Evolutionary conservation across 1,139 yeast genomes (phyloP).

Genomic region (Kodamaea fungicola): DNA sequence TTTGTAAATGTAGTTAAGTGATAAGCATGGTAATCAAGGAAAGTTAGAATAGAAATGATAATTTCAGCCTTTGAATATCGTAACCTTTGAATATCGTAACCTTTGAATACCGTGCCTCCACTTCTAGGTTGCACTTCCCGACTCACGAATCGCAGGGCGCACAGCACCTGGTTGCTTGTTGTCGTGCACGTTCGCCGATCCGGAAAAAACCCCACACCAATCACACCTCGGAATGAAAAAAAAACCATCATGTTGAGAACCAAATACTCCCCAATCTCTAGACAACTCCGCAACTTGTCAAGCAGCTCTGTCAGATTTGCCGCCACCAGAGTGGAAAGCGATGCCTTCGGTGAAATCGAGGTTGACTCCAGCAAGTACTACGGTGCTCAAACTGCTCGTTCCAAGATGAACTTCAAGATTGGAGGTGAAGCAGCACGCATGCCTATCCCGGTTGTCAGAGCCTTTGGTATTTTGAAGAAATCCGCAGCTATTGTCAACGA

Average conservation of each 20-base stretch:
- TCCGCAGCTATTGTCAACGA: constrained; percentile 93
- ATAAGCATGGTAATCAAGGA: no score
- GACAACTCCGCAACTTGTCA: constrained; percentile 24
- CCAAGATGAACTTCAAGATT: constrained; percentile 88
- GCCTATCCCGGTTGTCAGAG: constrained; percentile 87
- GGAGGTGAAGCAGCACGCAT: constrained; percentile 87
- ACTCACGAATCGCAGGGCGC: no score
- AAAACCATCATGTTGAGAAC: constrained; percentile 2
- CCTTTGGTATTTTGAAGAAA: constrained; percentile 91
- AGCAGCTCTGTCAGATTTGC: constrained; percentile 19
- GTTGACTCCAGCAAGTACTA: constrained; percentile 85
- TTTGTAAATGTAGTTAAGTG: no score
- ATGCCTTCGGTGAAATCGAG: constrained; percentile 94
- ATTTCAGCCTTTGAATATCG: no score
- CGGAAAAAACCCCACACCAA: no score
- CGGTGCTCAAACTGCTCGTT: constrained; percentile 98
- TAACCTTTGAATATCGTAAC: no score
- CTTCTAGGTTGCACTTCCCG: no score
- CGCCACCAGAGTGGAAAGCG: constrained; percentile 72
- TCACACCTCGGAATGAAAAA: no score
- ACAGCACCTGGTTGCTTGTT: no score
- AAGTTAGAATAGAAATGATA: no score
- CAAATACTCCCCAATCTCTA: constrained; percentile 3
- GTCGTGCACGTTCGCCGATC: no score
- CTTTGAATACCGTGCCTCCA: no score